Evolutionary conservation across 495 filamentous ascomycete species (phyloP), one percentile per base, ranked within the genome.

Genomic region (Beverwykella pulmonaria): DNA sequence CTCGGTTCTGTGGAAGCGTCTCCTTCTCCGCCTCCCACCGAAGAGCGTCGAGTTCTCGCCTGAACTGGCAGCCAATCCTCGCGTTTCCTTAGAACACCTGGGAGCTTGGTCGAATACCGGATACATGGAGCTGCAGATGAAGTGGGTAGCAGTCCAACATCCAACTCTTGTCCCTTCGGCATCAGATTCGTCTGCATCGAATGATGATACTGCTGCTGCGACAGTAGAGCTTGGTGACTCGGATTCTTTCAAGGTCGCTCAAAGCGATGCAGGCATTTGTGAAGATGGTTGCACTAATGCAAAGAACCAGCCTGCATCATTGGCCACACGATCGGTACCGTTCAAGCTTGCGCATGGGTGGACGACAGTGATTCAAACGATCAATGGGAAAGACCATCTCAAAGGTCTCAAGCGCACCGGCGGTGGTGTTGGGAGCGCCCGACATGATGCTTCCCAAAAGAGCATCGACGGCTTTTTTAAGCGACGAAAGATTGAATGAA

Each of bases 381-480:
- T 88, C 65, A 89, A 96, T 72, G 82, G 82, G 32, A 82, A 82
- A 59, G 80, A 82, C 1, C 92, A 96, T 75, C 82, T 96, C 6
- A 73, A 79, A 49, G 85, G 87, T 29, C 79, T 95, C 47, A 91
- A 88, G 73, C 88, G 90, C 66, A 91, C 90, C 22, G 80, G 86
- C 52, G 89, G 88, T 20, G 90, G 90, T 2, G 87, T 95, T 61
- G 90, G 90, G 29, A 92, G 90, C 72, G 79, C 88, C 41, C 80
- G 82, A 58, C 84, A 88, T 74, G 92, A 96, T 70, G 82, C 81
- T 27, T 82, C 80, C 17, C 92, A 95, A 73, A 83, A 83, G 71
- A 90, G 82, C 2, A 79, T 92, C 67, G 89, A 92, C 12, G 83
- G 83, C n/a, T 95, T 95, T 76, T 90, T 92, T 88, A 88, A 72